Percentiles rank a stretch among this genome's conserved stretches.
These are phyloP conservation scores for Phyllostachys edulis DNA, from an alignment of 176 grass and related monocot species.

Conservation along the genomic window DNA sequence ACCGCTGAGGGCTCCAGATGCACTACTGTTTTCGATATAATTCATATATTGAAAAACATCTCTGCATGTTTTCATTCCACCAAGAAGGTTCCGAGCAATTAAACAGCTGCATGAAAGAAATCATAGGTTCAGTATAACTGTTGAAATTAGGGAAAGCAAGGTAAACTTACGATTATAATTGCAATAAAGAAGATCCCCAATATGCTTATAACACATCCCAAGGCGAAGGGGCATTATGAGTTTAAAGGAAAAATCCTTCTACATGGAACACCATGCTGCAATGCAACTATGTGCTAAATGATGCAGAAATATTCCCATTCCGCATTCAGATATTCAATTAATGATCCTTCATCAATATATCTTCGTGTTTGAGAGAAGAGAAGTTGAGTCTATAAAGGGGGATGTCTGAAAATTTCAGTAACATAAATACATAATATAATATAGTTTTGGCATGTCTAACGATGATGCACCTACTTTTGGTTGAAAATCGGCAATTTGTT, in stretches of 20 bases:
- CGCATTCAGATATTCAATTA: background rate
- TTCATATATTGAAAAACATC: conserved; percentile 91
- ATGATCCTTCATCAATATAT: background rate
- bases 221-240: background rate
- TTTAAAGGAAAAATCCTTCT: background rate
- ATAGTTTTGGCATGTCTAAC: background rate
- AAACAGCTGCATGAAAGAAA: conserved; percentile 65
- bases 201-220: background rate
- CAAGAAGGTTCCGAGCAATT: conserved; percentile 89
- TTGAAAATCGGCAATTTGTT: background rate
- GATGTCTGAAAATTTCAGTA: background rate
- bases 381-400: background rate
- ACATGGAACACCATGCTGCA: background rate
- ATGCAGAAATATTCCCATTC: background rate
- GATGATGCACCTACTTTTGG: background rate
- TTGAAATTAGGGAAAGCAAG: conserved; percentile 20
- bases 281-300: background rate
- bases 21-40: conserved; percentile 63
- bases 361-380: background rate
- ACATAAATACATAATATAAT: background rate
- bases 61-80: conserved; percentile 93
- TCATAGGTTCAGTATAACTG: conserved; percentile 25
- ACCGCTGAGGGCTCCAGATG: conserved; percentile 61
- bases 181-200: background rate
- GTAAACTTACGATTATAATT: background rate